Percentiles rank a stretch among this genome's conserved stretches.
Conservation (phyloP, 2,329 filamentous ascomycete species). For the Cadophora malorum region DNA sequence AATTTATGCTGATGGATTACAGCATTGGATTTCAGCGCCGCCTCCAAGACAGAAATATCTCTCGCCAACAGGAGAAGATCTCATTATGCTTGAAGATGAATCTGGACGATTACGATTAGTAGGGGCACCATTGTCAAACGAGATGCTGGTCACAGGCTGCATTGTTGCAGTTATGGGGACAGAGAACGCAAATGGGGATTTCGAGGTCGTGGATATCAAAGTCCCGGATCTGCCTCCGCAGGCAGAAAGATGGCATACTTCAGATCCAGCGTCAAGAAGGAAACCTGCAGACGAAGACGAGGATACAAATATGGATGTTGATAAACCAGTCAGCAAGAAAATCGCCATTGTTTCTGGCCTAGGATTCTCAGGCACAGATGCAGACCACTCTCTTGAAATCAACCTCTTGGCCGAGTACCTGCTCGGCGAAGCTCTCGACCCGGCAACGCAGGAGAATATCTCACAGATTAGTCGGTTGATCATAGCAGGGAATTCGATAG, state of each 20-base stretch:
- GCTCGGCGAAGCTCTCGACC: conserved; percentile 77
- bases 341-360: conserved; percentile 91
- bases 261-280: conserved; percentile 54
- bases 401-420: conserved; percentile 86
- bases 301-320: conserved; percentile 63
- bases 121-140: conserved; percentile 69
- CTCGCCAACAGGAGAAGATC: conserved; percentile 62
- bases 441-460: conserved; percentile 62
- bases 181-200: conserved; percentile 89
- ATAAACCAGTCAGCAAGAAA: conserved; percentile 53
- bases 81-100: conserved; percentile 92
- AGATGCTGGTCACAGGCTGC: conserved; percentile 87
- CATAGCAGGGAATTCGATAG: conserved; percentile 88
- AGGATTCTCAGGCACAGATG: conserved; percentile 76
- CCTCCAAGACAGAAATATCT: conserved; percentile 79
- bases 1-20: conserved; percentile 26
- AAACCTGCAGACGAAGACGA: conserved; percentile 52
- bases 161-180: conserved; percentile 95
- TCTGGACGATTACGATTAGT: conserved; percentile 85
- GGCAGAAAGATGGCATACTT: conserved; percentile 77
- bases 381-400: conserved; percentile 75
- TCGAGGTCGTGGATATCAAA: conserved; percentile 89
- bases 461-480: conserved; percentile 82
- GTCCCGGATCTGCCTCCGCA: conserved; percentile 87
- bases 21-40: conserved; percentile 91